phyloP scores from a whole-genome alignment of 1,284 basidiomycete genomes.

The Puccinia sorghi region DNA sequence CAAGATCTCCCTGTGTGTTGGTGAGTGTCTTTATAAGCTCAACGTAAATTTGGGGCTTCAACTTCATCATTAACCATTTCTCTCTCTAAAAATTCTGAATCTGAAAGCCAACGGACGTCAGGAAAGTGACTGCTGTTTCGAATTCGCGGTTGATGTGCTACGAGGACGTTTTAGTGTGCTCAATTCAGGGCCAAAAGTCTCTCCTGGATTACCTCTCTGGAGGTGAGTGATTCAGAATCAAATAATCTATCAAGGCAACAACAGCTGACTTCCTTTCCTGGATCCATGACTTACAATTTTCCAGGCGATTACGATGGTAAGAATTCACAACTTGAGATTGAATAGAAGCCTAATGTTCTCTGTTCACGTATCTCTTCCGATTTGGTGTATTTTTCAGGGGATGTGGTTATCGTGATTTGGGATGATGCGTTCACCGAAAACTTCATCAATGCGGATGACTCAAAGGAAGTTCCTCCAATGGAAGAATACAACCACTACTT shows the following conservation, averaged over 20 bases:
- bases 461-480: background rate
- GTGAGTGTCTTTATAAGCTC: conserved; percentile 12
- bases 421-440: conserved; percentile 24
- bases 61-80: background rate
- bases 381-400: conserved; percentile 27
- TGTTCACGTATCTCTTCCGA: background rate
- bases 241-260: background rate
- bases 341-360: background rate
- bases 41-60: too few species aligned
- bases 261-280: background rate
- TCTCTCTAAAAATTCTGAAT: background rate
- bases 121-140: conserved; percentile 40
- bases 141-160: conserved; percentile 31
- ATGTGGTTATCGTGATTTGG: conserved; percentile 46
- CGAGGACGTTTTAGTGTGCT: conserved; percentile 42
- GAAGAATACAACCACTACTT: conserved; percentile 39
- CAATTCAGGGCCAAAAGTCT: conserved; percentile 28
- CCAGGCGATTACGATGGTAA: conserved; percentile 49
- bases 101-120: conserved; percentile 31
- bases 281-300: background rate
- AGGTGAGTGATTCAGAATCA: conserved; percentile 6
- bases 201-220: conserved; percentile 42
- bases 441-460: conserved; percentile 33
- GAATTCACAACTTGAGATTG: background rate
- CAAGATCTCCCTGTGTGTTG: conserved; percentile 39